Evolutionary conservation across 305 asterid genomes (phyloP).

Genomic region (Solanum chacoense): DNA sequence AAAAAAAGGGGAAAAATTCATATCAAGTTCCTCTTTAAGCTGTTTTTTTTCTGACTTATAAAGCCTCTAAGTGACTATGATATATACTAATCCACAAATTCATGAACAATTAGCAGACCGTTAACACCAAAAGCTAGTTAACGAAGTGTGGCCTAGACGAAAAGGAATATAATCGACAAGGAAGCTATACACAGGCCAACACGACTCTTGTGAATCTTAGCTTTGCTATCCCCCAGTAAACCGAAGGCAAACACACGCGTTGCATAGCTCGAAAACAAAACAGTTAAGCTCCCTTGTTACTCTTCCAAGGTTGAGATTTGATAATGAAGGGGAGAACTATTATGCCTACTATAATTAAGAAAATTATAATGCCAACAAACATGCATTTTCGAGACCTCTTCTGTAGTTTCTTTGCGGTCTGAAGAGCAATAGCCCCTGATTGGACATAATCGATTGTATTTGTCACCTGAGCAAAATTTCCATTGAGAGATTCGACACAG

Average conservation of each 20-base stretch:
- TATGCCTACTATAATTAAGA: conserved; percentile 36
- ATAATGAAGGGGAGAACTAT: conserved; percentile 31
- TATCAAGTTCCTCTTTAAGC: neutral
- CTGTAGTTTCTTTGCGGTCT: conserved; percentile 61
- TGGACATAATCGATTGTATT: conserved; percentile 67
- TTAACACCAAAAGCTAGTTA: neutral
- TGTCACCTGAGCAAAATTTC: conserved; percentile 36
- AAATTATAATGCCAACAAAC: conserved; percentile 38
- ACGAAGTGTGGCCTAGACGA: neutral
- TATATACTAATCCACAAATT: neutral
- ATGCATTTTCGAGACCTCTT: conserved; percentile 65
- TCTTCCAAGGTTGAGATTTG: conserved; percentile 52
- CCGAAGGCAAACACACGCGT: neutral
- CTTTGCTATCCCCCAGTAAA: neutral
- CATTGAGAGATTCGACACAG: conserved; percentile 5
- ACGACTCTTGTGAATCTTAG: neutral
- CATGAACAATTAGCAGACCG: neutral
- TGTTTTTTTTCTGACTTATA: neutral
- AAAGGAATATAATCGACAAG: neutral
- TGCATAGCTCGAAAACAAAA: neutral
- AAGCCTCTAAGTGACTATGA: neutral
- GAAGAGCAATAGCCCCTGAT: conserved; percentile 64
- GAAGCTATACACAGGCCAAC: neutral
- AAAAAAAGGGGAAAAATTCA: neutral
- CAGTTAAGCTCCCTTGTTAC: conserved; percentile 23